Percentiles rank a stretch among this genome's conserved stretches.
Conservation (phyloP, 352 stramenopile genomes). For the Pythium sukuiense region DNA sequence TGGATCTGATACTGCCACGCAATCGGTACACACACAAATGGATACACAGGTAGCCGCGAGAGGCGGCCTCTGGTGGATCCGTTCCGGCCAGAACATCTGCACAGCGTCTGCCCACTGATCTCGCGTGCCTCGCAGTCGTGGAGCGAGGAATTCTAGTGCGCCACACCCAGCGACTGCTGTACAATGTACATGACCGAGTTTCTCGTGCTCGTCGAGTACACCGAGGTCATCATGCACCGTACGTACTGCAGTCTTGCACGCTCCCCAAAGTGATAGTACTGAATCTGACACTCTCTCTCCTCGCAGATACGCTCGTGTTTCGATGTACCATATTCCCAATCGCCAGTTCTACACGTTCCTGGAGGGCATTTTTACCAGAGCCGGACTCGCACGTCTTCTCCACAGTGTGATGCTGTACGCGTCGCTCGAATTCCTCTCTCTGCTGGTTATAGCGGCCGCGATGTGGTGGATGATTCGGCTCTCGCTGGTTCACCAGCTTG, state of each 20-base stretch:
- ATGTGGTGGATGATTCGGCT: slow-evolving; percentile 18
- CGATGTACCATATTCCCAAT: slow-evolving; percentile 29
- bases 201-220: slow-evolving; percentile 37
- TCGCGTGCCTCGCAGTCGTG: slow-evolving; percentile 12
- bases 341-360: slow-evolving; percentile 32
- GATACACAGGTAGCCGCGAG: no score
- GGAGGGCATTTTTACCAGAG: neutral
- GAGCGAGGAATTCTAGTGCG: slow-evolving; percentile 17
- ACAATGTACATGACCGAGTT: slow-evolving; percentile 39
- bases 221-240: slow-evolving; percentile 41
- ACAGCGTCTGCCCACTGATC: neutral
- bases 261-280: no score
- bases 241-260: neutral
- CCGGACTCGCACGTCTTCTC: neutral
- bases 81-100: neutral
- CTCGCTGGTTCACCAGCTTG: slow-evolving; percentile 18
- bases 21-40: no score
- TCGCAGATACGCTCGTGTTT: neutral
- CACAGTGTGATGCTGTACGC: slow-evolving; percentile 12
- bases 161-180: slow-evolving; percentile 28
- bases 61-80: neutral
- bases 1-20: no score
- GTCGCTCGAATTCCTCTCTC: slow-evolving; percentile 15
- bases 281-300: neutral
- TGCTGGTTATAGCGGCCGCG: slow-evolving; percentile 1